Conservation (phyloP, 768 basidiomycete genomes). For the Amanita exitialis region DNA sequence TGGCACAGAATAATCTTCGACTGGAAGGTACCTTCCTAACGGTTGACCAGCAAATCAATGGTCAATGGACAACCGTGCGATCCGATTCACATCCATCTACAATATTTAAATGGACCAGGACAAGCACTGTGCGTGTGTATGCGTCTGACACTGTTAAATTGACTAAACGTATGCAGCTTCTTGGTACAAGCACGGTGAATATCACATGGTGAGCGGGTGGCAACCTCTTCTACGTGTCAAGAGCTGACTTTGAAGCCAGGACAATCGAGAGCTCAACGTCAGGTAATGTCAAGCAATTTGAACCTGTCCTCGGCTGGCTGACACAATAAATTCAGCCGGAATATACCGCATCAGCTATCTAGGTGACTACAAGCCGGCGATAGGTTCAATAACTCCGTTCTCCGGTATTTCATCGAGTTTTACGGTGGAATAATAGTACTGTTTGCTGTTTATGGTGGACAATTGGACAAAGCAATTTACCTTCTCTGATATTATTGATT, state of each 20-base stretch:
- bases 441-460: background rate
- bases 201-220: constrained; percentile 46
- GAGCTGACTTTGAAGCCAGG: constrained; percentile 24
- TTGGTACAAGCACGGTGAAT: constrained; percentile 55
- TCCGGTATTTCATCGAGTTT: constrained; percentile 53
- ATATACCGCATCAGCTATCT: constrained; percentile 64
- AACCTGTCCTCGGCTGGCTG: background rate
- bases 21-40: constrained; percentile 66
- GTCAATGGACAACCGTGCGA: constrained; percentile 45
- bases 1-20: constrained; percentile 59
- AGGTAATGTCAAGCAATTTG: constrained; percentile 22
- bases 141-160: background rate
- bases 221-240: background rate
- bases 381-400: constrained; percentile 56
- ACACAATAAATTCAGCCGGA: constrained; percentile 35
- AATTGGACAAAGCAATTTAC: background rate
- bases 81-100: constrained; percentile 79
- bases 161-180: constrained; percentile 24
- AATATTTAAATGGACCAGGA: constrained; percentile 53
- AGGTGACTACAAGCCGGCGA: constrained; percentile 65
- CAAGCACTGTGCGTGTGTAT: constrained; percentile 32
- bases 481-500: too few relatives aligned
- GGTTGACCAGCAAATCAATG: constrained; percentile 42
- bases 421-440: constrained; percentile 32
- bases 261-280: constrained; percentile 53